Evolutionary conservation across 2,329 filamentous ascomycete genomes (phyloP).

Genomic region (Talaromyces sp.): DNA sequence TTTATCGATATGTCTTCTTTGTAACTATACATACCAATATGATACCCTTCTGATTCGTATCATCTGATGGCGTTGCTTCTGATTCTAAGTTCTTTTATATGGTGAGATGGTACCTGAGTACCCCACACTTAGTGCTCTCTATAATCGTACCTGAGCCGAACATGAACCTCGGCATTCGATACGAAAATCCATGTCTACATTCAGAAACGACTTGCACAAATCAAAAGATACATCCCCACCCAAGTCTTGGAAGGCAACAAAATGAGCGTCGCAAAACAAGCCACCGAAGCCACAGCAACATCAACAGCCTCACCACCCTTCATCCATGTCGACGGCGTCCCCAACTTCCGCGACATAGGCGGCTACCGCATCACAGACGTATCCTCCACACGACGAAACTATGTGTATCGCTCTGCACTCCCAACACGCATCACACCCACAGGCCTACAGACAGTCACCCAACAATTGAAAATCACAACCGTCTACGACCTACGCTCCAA

Average conservation of each 20-base stretch:
- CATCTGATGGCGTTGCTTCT: background rate
- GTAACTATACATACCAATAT: constrained; percentile 20
- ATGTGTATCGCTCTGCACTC: constrained; percentile 68
- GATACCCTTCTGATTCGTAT: constrained; percentile 20
- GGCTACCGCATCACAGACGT: constrained; percentile 50
- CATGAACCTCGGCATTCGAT: constrained; percentile 3
- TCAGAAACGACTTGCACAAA: background rate
- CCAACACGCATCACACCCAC: constrained; percentile 56
- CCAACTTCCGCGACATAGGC: constrained; percentile 67
- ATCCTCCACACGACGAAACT: constrained; percentile 26
- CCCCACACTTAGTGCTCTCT: background rate
- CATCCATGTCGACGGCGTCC: constrained; percentile 51
- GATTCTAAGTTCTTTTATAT: too few species aligned
- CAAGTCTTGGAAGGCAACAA: background rate
- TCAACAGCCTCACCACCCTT: constrained; percentile 8
- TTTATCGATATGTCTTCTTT: constrained; percentile 11
- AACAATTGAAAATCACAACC: constrained; percentile 57
- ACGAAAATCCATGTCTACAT: background rate
- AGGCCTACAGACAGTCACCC: constrained; percentile 51
- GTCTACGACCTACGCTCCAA: constrained; percentile 67
- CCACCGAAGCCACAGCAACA: background rate
- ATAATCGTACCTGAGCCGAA: background rate
- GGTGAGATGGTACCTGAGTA: background rate
- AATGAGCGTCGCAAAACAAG: background rate
- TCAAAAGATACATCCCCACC: background rate